Base-by-base conservation (phyloP, 371 early-diverging fungal genomes). In the Apophysomyces sp. region DNA sequence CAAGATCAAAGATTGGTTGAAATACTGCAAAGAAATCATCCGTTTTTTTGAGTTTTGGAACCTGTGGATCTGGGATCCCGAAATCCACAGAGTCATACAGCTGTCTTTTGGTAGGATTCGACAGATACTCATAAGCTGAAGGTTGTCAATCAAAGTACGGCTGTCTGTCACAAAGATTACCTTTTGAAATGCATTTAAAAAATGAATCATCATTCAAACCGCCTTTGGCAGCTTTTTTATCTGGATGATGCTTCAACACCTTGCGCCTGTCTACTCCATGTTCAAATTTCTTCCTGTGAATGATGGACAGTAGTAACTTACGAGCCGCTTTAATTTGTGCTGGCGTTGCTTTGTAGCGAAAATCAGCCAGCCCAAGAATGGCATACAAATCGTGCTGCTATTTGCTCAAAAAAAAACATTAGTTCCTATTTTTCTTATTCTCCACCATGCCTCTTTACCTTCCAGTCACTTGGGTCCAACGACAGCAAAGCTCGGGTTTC, bases 181-280 rank as follows among this genome's bases (percentile, higher is more conserved):
- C 62, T 81, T 94, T 94, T 67, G 93, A 92, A 62, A 94, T 85
- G 74, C 96, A 96, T 81, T 96, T 94, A 88, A 94, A 96, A 77
- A 93, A 92, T 15, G 85, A 75, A 76, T 94, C 95, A 63, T 92
- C 89, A 71, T 83, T 80, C 44, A 78, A 76, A 57, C 85, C 51
- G 8, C 56, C 51, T 57, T 55, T 11, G 4, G 57, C 80, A 21
- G 88, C 86, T 60, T 91, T 91, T 80, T 90, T 89, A 63, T 91
- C 88, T 29, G 89, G 88, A 61, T 87, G 87, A 74, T 89, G 84
- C n/a, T 76, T 77, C n/a, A 39, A 16, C 11, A 58, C 30, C 31
- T 58, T 57, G 37, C 57, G 57, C 21, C 28, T 41, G 34, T 36
- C 36, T 30, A 27, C 0, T 54, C 34, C n/a, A 18, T 44, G 49